phyloP scores from a whole-genome alignment of 495 filamentous ascomycete species.

The Xylaria bambusicola region DNA sequence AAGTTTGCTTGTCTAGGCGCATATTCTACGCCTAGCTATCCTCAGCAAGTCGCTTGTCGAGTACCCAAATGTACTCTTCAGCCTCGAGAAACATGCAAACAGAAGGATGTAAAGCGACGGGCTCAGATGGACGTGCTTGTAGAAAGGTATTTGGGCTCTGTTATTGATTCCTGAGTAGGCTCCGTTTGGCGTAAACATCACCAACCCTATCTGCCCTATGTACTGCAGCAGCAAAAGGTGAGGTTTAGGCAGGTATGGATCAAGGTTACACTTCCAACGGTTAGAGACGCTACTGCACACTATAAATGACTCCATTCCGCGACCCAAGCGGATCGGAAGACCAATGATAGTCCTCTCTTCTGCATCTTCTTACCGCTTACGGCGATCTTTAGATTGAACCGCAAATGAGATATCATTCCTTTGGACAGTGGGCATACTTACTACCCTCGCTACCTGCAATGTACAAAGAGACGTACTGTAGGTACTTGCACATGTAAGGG shows the following conservation, averaged over 20 bases:
- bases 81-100: background rate
- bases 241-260: no score
- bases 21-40: no score
- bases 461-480: no score
- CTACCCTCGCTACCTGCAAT: no score
- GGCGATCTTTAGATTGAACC: background rate
- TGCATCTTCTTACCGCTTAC: slow-evolving; percentile 7
- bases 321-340: background rate
- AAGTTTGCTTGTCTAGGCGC: background rate
- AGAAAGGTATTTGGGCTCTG: background rate
- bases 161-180: background rate
- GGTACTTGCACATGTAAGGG: no score
- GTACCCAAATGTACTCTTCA: background rate
- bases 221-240: no score
- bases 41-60: background rate
- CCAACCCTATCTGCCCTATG: no score
- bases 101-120: slow-evolving; percentile 2
- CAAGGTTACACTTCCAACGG: slow-evolving; percentile 2
- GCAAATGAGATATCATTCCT: background rate
- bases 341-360: slow-evolving; percentile 5
- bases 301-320: slow-evolving; percentile 7
- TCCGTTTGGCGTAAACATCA: no score
- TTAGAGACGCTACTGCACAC: background rate
- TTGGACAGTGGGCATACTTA: no score
- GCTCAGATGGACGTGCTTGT: background rate